Evolutionary conservation across 441 rosid genomes (phyloP), one percentile per base, ranked within the genome.

Genomic region (Sinapis alba): DNA sequence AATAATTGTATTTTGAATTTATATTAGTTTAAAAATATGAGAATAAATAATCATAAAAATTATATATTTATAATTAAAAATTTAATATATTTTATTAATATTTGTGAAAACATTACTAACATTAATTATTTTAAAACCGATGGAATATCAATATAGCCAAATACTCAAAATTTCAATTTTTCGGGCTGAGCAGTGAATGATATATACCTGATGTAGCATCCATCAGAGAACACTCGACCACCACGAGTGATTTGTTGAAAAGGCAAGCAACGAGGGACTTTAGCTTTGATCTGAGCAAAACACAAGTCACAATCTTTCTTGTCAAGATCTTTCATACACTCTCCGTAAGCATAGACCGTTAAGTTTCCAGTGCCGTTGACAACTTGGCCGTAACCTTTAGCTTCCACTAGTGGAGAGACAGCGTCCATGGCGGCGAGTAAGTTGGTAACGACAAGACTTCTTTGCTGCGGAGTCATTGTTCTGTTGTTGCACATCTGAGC

Each of bases 281-380:
- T 85, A 21, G 89, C 83, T 83, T 90, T 94, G 83, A 84, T 74
- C 80, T 83, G 91, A 60, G 98, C 95, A 69, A 90, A 80, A 32
- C 97, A 94, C 80, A 94, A 81, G 83, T 84, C 76, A 63, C 97
- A 94, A 47, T 92, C 98, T 30, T 66, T 75, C 71, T 28, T 80
- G 51, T 83, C 84, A 11, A 94, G 95, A 77, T 94, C 97, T 43
- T 85, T 82, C 83, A 90, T 86, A 73, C 98, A 94, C 89, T 92
- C 92, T 26, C 96, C 98, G 62, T 73, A 89, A 11, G 89, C 80
- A 65, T 89, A 94, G 2, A 94, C 97, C 0, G 89, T 82, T 18
- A 63, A 23, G 72, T 82, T 84, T 0, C 85, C 91, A 0, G 86
- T 71, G 15, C 90, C 83, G 34, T 80, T 80, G 60, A 78, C 47